Evolutionary conservation across 2,329 filamentous ascomycete genomes (phyloP), one percentile per base, ranked within the genome.

Genomic region (Neoarthrinium moseri): DNA sequence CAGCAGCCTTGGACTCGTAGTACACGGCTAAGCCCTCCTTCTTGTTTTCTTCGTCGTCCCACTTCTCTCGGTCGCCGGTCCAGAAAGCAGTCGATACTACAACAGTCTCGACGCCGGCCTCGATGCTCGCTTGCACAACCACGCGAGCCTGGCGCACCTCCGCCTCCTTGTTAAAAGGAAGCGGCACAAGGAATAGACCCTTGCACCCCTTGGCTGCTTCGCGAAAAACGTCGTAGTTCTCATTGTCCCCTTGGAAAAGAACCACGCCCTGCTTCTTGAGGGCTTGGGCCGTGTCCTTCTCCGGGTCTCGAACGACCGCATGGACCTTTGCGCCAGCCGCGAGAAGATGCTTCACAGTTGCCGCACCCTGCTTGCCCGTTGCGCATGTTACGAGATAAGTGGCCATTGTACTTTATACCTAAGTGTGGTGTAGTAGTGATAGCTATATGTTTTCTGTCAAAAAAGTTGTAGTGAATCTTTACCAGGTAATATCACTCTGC

Each of bases 271-370:
- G 12, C 3, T 11, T 20, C 13, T 26, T 7, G 13, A 42, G 27
- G 26, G 8, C 8, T n/a, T n/a, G n/a, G 22, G 39, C 24, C 15
- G 23, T 13, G 4, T 8, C 3, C 6, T 27, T 29, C 8, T 11
- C 32, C 4, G 27, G 39, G 39, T 42, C 39, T 3, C 39, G 39
- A 6, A 42, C 39, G 2, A 42, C 39, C 17, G 39, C 39, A 18
- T 32, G 39, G 6, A 42, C 39, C 3, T 42, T 27, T 8, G 24
- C 23, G 17, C 39, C 39, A 29, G 8, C 18, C 6, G 12, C 39
- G 6, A 42, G 24, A 4, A 42, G 39, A 4, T 18, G 18, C 6
- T n/a, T n/a, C 11, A 42, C 12, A 2, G 17, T 22, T 2, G 24
- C 23, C 13, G 4, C 23, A 13, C 39, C 27, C 32, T 42, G 39